Conservation (phyloP, 163 green algal species). For the Coccomyxa subellipsoidea region DNA sequence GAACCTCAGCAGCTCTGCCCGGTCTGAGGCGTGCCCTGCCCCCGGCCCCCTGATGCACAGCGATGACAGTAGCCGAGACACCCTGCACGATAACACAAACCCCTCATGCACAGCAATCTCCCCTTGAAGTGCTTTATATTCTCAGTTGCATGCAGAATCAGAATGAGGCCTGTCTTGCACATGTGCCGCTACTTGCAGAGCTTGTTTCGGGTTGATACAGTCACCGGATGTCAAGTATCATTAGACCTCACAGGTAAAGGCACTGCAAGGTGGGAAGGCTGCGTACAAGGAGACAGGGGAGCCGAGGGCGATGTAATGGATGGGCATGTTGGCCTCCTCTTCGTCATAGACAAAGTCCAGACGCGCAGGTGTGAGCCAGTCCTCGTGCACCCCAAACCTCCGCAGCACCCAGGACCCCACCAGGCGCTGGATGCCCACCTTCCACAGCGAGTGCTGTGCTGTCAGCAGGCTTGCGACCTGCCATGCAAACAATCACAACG, state of each 20-base stretch:
- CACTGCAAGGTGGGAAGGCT: not conserved
- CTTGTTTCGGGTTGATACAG: not conserved
- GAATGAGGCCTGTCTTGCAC: not conserved
- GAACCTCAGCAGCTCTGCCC: conserved; percentile 14
- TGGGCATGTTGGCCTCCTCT: conserved; percentile 21
- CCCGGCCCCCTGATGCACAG: not conserved
- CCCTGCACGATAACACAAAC: not conserved
- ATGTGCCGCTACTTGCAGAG: not conserved
- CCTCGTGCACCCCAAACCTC: not conserved
- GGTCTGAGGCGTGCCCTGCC: not conserved
- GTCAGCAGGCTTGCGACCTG: not conserved
- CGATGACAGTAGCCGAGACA: not conserved
- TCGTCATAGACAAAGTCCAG: conserved; percentile 25
- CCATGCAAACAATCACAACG: not conserved
- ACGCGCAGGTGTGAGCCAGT: conserved; percentile 2
- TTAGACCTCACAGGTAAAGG: not conserved
- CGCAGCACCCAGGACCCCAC: not conserved
- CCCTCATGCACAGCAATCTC: not conserved
- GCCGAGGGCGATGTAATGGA: conserved; percentile 27
- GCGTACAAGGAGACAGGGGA: not conserved
- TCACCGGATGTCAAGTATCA: not conserved
- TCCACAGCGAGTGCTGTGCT: not conserved
- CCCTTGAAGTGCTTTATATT: no score
- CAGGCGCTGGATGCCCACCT: not conserved
- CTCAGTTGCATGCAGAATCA: not conserved